These are phyloP conservation scores for Hyaloscypha bicolor DNA, from an alignment of 495 filamentous ascomycete genomes.

Conservation along the genomic window DNA sequence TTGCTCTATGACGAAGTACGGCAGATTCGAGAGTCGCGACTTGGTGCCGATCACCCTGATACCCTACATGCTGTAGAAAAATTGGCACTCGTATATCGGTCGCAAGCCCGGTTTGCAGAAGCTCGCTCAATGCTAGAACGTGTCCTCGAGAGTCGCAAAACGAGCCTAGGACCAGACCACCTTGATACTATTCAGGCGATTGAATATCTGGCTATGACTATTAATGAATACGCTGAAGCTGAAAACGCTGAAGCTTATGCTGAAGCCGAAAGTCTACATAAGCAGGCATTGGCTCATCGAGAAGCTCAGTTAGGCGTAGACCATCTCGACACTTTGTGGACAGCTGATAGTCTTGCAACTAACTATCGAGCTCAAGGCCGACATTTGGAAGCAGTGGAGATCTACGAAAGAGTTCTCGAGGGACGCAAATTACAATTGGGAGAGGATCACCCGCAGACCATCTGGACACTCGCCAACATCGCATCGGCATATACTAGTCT, in stretches of 20 bases:
- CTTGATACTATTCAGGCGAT: conserved; percentile 29
- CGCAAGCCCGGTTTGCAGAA: background rate
- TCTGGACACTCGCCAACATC: conserved; percentile 36
- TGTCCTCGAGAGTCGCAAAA: background rate
- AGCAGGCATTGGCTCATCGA: conserved; percentile 19
- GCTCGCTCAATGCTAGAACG: background rate
- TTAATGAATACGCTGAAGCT: conserved; percentile 31
- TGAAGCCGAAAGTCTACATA: conserved; percentile 34
- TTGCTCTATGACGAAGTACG: background rate
- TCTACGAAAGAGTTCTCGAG: conserved; percentile 26
- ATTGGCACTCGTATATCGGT: background rate
- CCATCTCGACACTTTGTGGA: conserved; percentile 7
- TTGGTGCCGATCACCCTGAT: conserved; percentile 37
- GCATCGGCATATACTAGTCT: conserved; percentile 33
- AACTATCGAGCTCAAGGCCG: conserved; percentile 33
- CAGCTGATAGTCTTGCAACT: conserved; percentile 33
- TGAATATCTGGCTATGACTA: conserved; percentile 19
- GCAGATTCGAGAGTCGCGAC: conserved; percentile 23
- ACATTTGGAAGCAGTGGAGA: conserved; percentile 37
- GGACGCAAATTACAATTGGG: conserved; percentile 27
- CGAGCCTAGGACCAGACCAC: conserved; percentile 24
- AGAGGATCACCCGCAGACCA: conserved; percentile 36
- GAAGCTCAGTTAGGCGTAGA: background rate
- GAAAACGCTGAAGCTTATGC: conserved; percentile 29
- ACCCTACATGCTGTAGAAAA: conserved; percentile 30